These are phyloP conservation scores for Tripidium arundinaceum DNA, from an alignment of 202 grass and related monocot genomes.

Conservation along the genomic window DNA sequence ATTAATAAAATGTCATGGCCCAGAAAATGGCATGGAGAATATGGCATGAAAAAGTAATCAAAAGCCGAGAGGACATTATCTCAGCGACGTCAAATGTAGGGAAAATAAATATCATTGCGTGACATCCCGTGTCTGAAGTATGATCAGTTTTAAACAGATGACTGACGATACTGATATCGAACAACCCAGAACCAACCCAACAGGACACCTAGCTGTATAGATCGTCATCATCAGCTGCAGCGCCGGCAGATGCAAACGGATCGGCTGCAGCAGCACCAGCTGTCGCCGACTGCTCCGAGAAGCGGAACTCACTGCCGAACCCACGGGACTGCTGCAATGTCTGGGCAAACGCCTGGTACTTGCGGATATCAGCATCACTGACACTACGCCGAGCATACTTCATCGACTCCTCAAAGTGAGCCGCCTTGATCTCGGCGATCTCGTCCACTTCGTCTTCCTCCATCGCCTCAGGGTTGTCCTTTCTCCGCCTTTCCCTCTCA, in stretches of 20 bases:
- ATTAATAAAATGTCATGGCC: no score
- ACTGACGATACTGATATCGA: slow-evolving; percentile 8
- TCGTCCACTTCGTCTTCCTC: slow-evolving; percentile 76
- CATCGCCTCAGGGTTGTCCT: slow-evolving; percentile 82
- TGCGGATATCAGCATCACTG: slow-evolving; percentile 70
- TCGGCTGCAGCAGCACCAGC: slow-evolving; percentile 35
- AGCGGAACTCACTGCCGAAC: slow-evolving; percentile 81
- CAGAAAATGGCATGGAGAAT: no score
- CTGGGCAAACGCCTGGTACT: slow-evolving; percentile 87
- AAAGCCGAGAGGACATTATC: no score
- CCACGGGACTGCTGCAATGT: slow-evolving; percentile 82
- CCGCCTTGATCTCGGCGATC: slow-evolving; percentile 64
- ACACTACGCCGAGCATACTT: slow-evolving; percentile 79
- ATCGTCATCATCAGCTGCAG: slow-evolving; percentile 64
- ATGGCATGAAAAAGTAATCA: no score
- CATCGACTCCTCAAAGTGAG: slow-evolving; percentile 83
- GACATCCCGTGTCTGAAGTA: slow-evolving; percentile 20
- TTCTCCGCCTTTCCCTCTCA: slow-evolving; percentile 70
- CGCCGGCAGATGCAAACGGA: slow-evolving; percentile 48
- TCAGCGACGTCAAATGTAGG: slow-evolving; percentile 22
- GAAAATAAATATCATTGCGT: slow-evolving; percentile 35
- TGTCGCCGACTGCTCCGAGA: slow-evolving; percentile 42
- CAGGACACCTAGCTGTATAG: slow-evolving; percentile 60
- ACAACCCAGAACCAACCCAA: background rate
- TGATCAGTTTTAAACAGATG: slow-evolving; percentile 29